phyloP scores from a whole-genome alignment of 257 asterid genomes.

The Ehretia macrophylla region DNA sequence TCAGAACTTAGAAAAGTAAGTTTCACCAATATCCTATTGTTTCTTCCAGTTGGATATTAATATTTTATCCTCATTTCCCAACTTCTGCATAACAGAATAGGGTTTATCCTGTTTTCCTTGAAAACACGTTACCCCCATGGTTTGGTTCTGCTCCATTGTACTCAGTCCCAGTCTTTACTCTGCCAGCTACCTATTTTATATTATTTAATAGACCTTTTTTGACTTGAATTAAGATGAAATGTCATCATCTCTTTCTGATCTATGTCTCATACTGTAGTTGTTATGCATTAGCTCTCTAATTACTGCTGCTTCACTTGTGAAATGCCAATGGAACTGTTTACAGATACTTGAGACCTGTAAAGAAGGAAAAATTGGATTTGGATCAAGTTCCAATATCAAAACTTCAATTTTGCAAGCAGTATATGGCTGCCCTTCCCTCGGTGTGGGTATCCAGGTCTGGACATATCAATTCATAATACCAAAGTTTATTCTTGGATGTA shows the following conservation, averaged over 20 bases:
- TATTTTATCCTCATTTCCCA: no score
- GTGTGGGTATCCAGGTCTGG: constrained; percentile 59
- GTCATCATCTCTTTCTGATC: no score
- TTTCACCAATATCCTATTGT: constrained; percentile 9
- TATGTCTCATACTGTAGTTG: no score
- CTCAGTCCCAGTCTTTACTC: no score
- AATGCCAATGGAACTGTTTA: constrained; percentile 25
- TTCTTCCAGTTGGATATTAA: neutral
- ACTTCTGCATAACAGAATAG: no score
- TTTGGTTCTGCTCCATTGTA: no score
- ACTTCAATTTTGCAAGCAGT: constrained; percentile 64
- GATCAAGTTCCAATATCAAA: constrained; percentile 65
- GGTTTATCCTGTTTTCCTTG: no score
- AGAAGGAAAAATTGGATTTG: constrained; percentile 84
- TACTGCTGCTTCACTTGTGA: constrained; percentile 4
- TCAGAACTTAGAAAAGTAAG: constrained; percentile 58
- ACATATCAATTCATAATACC: neutral
- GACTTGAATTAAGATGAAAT: neutral
- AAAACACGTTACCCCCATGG: no score
- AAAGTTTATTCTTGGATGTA: constrained; percentile 3
- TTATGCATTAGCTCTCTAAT: constrained; percentile 1
- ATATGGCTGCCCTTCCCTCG: constrained; percentile 81
- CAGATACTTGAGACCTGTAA: constrained; percentile 60
- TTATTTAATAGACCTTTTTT: neutral
- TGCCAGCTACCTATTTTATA: no score